Evolutionary conservation across 2,329 filamentous ascomycete genomes (phyloP), one percentile per base, ranked within the genome.

Genomic region (Aspergillus ochraceus): DNA sequence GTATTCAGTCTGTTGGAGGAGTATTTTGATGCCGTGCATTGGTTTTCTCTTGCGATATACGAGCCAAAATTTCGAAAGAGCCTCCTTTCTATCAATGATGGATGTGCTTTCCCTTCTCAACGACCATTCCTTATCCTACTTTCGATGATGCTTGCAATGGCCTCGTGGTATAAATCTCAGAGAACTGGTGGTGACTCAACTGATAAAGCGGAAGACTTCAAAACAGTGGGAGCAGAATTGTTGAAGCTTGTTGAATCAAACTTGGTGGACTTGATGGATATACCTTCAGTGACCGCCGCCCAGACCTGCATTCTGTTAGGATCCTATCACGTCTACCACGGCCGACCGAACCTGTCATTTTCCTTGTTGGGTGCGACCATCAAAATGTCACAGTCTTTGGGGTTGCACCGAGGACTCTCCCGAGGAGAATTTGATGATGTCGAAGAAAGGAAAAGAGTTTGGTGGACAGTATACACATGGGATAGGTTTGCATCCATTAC

Each of bases 381-480:
- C 49, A 72, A 72, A 55, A 72, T 70, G 39, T 68, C 76, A 0
- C 75, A 78, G 49, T 69, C 74, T 19, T 59, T 74, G 20, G 70
- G 73, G 0, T 56, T 78, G 14, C 74, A 77, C 49, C 67, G 72
- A 6, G 66, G 75, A 42, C 57, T 66, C 4, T 49, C 65, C 12
- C 56, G 61, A n/a, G 68, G 67, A 1, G 55, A 60, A 1, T 46
- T 63, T 1, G 68, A 69, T 26, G 64, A 69, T 14, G 64, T 66
- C 6, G 76, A 79, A 55, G 74, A 77, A 52, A 65, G 75, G 39
- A 76, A 77, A 60, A 61, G 77, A 17, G 70, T 77, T 0, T 79
- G 76, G 76, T 79, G 76, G 77, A 76, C 76, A 1, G 73, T 79
- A 2, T 79, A 79, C 50, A 78, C 76, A 0, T 78, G 76, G 75